Percentiles rank a stretch among this genome's conserved stretches.
Conservation (phyloP, 2,329 filamentous ascomycete genomes). For the Trichoderma arundinaceum region DNA sequence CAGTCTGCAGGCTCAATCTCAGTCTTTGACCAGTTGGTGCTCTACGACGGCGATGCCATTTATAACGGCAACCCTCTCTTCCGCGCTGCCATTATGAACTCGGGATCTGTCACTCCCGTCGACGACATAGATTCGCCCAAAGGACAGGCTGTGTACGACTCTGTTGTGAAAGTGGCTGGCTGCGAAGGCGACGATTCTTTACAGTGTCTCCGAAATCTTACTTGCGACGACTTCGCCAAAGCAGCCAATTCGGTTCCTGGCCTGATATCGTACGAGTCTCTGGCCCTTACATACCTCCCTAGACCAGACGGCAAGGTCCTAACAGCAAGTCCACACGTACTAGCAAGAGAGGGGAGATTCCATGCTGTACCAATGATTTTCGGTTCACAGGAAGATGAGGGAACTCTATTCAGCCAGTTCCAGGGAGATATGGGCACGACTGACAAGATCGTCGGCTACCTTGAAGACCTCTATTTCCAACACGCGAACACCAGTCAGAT, state of each 20-base stretch:
- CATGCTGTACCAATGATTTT: conserved; percentile 60
- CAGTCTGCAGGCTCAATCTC: conserved; percentile 75
- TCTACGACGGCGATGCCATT: conserved; percentile 73
- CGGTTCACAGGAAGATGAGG: conserved; percentile 81
- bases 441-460: conserved; percentile 65
- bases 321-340: conserved; percentile 65
- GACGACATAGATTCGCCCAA: conserved; percentile 69
- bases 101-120: conserved; percentile 66
- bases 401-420: conserved; percentile 74
- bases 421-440: conserved; percentile 70
- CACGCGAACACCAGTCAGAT: conserved; percentile 58
- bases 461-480: conserved; percentile 65
- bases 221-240: conserved; percentile 65
- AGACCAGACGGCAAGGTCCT: conserved; percentile 71
- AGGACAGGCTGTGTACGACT: conserved; percentile 67
- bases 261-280: conserved; percentile 68
- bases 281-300: conserved; percentile 75
- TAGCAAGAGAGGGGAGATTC: conserved; percentile 57
- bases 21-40: conserved; percentile 74
- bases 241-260: conserved; percentile 74
- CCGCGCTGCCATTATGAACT: conserved; percentile 79
- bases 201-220: conserved; percentile 66
- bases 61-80: conserved; percentile 80
- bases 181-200: conserved; percentile 67
- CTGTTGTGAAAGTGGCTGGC: conserved; percentile 63